Evolutionary conservation across 106 monocot genomes (phyloP).

Genomic region (Ottelia alismoides): DNA sequence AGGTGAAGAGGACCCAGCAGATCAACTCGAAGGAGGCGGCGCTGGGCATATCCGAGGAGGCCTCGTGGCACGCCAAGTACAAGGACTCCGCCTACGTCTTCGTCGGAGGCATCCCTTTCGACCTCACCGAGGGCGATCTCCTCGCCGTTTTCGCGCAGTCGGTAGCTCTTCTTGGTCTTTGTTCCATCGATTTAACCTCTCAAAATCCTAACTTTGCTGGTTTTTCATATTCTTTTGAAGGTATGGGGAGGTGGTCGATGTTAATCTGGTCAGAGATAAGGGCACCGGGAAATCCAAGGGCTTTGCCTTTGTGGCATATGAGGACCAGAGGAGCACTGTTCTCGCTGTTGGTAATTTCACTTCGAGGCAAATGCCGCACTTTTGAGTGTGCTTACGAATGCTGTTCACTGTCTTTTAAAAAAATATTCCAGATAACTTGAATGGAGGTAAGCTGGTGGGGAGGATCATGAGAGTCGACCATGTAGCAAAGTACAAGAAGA

Average conservation of each 20-base stretch:
- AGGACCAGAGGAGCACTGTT: constrained; percentile 91
- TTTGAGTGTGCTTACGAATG: too few relatives aligned
- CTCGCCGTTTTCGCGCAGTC: constrained; percentile 92
- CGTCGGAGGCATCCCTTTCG: constrained; percentile 80
- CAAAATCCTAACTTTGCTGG: too few relatives aligned
- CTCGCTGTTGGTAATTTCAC: constrained; percentile 63
- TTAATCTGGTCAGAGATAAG: constrained; percentile 95
- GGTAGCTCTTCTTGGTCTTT: neutral
- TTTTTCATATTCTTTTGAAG: constrained; percentile 18
- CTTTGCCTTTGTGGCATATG: constrained; percentile 88
- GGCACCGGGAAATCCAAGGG: constrained; percentile 85
- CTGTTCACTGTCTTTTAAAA: too few relatives aligned
- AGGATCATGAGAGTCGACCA: constrained; percentile 85
- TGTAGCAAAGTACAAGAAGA: constrained; percentile 82
- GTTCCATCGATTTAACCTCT: too few relatives aligned
- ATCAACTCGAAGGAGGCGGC: constrained; percentile 71
- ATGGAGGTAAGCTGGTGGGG: constrained; percentile 70
- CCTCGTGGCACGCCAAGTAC: constrained; percentile 93
- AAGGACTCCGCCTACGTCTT: constrained; percentile 96
- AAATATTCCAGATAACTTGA: constrained; percentile 71
- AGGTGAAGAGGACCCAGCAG: constrained; percentile 88
- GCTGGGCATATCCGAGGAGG: constrained; percentile 80
- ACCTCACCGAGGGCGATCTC: constrained; percentile 94
- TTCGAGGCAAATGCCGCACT: too few relatives aligned
- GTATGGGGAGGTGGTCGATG: constrained; percentile 88